A percentile compares a stretch with the other conserved stretches of the same genome.
Conservation (phyloP, 139 green algal species). For the Chlamydomonas sphaeroides region DNA sequence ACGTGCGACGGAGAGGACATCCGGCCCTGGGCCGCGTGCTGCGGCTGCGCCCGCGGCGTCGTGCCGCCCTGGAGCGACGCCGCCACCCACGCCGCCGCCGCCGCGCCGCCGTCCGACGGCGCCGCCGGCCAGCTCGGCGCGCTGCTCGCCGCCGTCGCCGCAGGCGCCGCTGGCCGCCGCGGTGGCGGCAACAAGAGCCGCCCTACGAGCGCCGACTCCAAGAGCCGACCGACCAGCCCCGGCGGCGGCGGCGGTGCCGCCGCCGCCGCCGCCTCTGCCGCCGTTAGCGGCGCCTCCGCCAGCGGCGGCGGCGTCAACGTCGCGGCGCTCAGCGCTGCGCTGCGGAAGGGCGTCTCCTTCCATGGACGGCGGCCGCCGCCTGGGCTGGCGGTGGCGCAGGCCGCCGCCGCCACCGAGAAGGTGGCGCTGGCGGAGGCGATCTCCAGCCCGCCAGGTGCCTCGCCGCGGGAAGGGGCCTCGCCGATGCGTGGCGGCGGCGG, state of each 20-base stretch:
- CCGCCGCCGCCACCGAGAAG: not conserved
- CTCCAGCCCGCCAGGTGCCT: no score
- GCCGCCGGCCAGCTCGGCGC: not conserved
- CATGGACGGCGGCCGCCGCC: not conserved
- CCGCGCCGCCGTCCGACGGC: not conserved
- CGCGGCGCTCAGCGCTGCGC: not conserved
- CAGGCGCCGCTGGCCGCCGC: not conserved
- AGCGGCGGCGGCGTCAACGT: not conserved
- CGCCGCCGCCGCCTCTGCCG: no score
- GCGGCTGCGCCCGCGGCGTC: not conserved
- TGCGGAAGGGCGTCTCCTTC: conserved; percentile 22
- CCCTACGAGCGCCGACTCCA: not conserved
- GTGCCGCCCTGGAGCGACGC: conserved; percentile 27
- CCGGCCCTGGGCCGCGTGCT: conserved; percentile 2
- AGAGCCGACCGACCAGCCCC: conserved; percentile 1
- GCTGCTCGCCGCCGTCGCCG: not conserved
- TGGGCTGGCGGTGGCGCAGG: not conserved
- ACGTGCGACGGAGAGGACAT: conserved; percentile 4
- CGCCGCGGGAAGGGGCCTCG: no score
- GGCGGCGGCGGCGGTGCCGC: not conserved
- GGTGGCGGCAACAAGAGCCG: not conserved
- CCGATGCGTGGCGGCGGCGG: no score
- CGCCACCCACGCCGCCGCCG: conserved; percentile 1
- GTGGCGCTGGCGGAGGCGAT: not conserved
- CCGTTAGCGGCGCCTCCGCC: not conserved